These are phyloP conservation scores for Acanthamoeba healyi DNA, from an alignment of 208 protist species.

Conservation along the genomic window DNA sequence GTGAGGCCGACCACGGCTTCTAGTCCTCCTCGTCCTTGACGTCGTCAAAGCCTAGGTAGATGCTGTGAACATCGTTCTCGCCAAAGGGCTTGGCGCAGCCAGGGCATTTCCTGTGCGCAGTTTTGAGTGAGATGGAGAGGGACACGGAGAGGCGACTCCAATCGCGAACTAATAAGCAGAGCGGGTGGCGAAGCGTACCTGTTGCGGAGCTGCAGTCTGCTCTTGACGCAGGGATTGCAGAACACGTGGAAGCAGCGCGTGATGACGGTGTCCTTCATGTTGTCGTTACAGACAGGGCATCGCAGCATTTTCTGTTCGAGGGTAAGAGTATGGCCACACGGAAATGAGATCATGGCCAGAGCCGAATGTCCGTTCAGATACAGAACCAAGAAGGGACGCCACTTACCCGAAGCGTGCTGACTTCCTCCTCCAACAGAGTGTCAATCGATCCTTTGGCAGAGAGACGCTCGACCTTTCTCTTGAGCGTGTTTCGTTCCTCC, in stretches of 20 bases:
- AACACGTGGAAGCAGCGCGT: slow-evolving; percentile 74
- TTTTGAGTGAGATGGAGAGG: too few relatives aligned
- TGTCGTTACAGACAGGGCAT: slow-evolving; percentile 64
- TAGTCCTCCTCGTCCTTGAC: neutral
- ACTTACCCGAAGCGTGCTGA: slow-evolving; percentile 37
- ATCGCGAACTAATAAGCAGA: too few relatives aligned
- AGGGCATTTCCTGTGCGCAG: slow-evolving; percentile 27
- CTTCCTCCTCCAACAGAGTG: slow-evolving; percentile 31
- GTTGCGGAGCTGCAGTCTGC: slow-evolving; percentile 21
- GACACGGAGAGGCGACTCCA: too few relatives aligned
- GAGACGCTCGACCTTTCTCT: slow-evolving; percentile 33
- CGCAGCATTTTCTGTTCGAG: slow-evolving; percentile 58
- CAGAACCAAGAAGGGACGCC: too few relatives aligned
- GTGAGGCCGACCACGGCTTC: too few relatives aligned
- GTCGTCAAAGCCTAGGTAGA: slow-evolving; percentile 63
- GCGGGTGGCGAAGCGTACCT: neutral
- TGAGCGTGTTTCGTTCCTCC: slow-evolving; percentile 29
- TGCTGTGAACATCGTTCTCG: slow-evolving; percentile 64
- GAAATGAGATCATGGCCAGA: too few relatives aligned
- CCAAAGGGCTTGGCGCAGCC: slow-evolving; percentile 69
- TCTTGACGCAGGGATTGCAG: slow-evolving; percentile 56
- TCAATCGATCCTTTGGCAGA: slow-evolving; percentile 29
- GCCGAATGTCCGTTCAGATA: too few relatives aligned
- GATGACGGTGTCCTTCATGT: slow-evolving; percentile 71
- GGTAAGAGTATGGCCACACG: too few relatives aligned